Percentiles rank a stretch among this genome's conserved stretches.
phyloP scores from a whole-genome alignment of 2,329 filamentous ascomycete species.

The Ophiosphaerella korrae region DNA sequence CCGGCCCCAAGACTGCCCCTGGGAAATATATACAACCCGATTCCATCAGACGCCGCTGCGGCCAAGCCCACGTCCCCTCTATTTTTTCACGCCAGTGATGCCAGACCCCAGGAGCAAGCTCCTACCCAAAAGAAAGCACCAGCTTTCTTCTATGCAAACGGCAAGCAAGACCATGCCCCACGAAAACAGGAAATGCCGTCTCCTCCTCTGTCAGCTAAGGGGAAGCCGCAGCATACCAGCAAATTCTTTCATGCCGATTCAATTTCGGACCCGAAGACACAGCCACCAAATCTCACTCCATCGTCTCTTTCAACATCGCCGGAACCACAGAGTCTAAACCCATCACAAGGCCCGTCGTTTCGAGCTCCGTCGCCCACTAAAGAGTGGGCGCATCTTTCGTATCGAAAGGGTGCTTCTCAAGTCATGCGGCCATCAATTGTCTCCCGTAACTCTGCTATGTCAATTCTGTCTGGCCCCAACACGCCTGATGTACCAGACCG shows the following conservation, averaged over 20 bases:
- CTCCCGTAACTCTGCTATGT: constrained; percentile 38
- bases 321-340: constrained; percentile 24
- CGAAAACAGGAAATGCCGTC: constrained; percentile 33
- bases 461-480: constrained; percentile 36
- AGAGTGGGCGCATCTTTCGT: constrained; percentile 55
- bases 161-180: constrained; percentile 49
- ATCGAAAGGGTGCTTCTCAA: constrained; percentile 56
- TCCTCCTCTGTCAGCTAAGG: constrained; percentile 39
- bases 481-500: constrained; percentile 29
- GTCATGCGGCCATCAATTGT: constrained; percentile 49
- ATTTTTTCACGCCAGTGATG: constrained; percentile 93
- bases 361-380: constrained; percentile 54
- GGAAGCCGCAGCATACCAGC: constrained; percentile 35
- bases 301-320: constrained; percentile 32
- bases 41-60: constrained; percentile 32
- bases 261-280: constrained; percentile 47
- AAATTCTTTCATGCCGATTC: constrained; percentile 79
- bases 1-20: constrained; percentile 32
- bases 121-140: constrained; percentile 50
- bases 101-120: constrained; percentile 47
- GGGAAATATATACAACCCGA: constrained; percentile 29
- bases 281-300: constrained; percentile 40
- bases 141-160: constrained; percentile 59
- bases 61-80: constrained; percentile 58
- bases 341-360: constrained; percentile 22